A percentile compares a stretch with the other conserved stretches of the same genome.
phyloP scores from a whole-genome alignment of 257 asterid genomes.

The Solanum rostratum region DNA sequence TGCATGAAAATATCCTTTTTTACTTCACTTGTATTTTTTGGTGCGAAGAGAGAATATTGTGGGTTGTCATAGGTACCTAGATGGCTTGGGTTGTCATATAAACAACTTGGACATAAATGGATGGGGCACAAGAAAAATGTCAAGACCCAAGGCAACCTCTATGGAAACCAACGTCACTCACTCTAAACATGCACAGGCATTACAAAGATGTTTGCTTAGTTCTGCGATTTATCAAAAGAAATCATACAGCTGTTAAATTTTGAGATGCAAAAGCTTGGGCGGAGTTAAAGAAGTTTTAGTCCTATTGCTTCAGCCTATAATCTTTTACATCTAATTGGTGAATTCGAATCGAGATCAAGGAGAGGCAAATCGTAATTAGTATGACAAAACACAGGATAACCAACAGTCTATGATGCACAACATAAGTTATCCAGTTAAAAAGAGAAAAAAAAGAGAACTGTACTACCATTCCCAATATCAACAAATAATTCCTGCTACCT shows the following conservation, averaged over 20 bases:
- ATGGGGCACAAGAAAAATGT: neutral
- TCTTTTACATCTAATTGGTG: neutral
- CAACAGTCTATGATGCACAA: neutral
- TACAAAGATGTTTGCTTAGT: neutral
- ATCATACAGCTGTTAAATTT: neutral
- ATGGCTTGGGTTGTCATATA: neutral
- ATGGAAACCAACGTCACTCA: neutral
- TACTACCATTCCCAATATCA: neutral
- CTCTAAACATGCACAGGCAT: neutral
- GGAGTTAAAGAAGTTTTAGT: neutral
- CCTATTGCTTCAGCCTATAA: neutral
- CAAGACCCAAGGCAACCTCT: neutral
- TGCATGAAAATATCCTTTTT: neutral
- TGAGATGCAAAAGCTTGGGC: neutral
- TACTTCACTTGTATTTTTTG: neutral
- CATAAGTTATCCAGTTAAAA: neutral
- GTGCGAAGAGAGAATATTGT: neutral
- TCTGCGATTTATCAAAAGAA: neutral
- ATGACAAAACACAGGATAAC: neutral
- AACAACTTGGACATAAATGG: neutral
- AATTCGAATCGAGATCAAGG: neutral
- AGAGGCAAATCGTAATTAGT: neutral
- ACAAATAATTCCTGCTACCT: neutral
- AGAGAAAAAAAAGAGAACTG: neutral
- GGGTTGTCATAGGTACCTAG: neutral